Evolutionary conservation across 176 grass and related monocot genomes (phyloP).

Genomic region (Raddia distichophylla): DNA sequence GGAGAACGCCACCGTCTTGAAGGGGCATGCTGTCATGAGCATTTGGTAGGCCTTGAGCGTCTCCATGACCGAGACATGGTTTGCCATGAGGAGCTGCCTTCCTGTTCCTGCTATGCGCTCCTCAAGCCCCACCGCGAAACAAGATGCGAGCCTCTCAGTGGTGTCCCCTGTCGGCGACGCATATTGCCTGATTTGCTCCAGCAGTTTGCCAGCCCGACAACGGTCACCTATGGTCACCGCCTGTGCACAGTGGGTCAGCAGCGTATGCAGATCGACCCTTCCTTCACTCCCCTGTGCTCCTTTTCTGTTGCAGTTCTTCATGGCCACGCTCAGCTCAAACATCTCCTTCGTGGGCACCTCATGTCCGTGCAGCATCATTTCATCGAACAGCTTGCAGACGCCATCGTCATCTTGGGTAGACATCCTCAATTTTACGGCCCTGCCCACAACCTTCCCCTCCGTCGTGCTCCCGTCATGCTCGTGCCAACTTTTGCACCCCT

Average conservation of each 20-base stretch:
- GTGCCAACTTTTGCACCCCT: slow-evolving; percentile 24
- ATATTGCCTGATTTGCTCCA: slow-evolving; percentile 51
- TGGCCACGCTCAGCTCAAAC: neutral
- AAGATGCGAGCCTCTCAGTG: slow-evolving; percentile 60
- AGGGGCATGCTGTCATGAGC: slow-evolving; percentile 55
- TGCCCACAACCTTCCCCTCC: slow-evolving; percentile 24
- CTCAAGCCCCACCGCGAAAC: slow-evolving; percentile 63
- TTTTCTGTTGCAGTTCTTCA: neutral
- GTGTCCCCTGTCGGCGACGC: slow-evolving; percentile 41
- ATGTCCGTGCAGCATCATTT: slow-evolving; percentile 37
- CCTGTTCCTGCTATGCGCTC: slow-evolving; percentile 64
- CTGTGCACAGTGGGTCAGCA: slow-evolving; percentile 66
- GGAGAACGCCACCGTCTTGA: slow-evolving; percentile 46
- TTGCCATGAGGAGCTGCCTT: slow-evolving; percentile 37
- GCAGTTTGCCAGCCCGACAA: slow-evolving; percentile 43
- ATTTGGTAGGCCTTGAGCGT: slow-evolving; percentile 59
- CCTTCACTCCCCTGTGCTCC: slow-evolving; percentile 20
- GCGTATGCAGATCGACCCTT: slow-evolving; percentile 55
- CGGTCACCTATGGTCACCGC: slow-evolving; percentile 53
- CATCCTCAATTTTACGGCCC: slow-evolving; percentile 42
- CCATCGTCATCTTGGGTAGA: slow-evolving; percentile 27
- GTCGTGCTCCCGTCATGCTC: slow-evolving; percentile 4
- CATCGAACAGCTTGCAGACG: slow-evolving; percentile 49
- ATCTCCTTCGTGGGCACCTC: slow-evolving; percentile 42
- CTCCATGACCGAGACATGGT: slow-evolving; percentile 7